Evolutionary conservation across 305 asterid species (phyloP).

Genomic region (Ajuga reptans): DNA sequence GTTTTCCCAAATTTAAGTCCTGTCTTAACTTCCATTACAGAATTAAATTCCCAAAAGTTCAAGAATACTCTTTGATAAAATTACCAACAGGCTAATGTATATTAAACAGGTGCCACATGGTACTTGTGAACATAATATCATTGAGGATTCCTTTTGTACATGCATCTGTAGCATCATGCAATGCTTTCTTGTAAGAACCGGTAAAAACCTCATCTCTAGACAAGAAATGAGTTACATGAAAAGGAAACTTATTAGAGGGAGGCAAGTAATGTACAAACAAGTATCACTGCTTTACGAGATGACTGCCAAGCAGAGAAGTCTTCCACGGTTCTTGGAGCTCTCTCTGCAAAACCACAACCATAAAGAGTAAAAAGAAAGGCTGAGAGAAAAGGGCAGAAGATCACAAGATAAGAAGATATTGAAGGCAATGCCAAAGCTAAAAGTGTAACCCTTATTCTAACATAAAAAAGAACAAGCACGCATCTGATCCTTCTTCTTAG

Average conservation of each 20-base stretch:
- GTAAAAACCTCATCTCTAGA: background rate
- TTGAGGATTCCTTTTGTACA: constrained; percentile 7
- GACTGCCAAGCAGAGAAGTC: constrained; percentile 45
- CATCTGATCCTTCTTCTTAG: background rate
- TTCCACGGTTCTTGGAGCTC: constrained; percentile 48
- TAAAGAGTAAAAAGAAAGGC: constrained; percentile 9
- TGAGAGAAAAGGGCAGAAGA: constrained; percentile 7
- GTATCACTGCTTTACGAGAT: constrained; percentile 75
- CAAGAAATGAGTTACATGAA: background rate
- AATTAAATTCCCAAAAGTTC: background rate
- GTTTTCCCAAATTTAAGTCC: background rate
- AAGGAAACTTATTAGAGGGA: constrained; percentile 18
- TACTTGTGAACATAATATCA: constrained; percentile 2
- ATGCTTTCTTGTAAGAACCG: background rate
- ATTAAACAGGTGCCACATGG: background rate
- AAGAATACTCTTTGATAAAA: background rate
- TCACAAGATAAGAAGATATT: background rate
- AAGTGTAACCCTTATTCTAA: background rate
- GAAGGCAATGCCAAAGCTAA: constrained; percentile 5
- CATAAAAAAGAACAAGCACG: background rate
- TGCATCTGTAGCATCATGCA: constrained; percentile 13
- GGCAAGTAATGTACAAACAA: constrained; percentile 88
- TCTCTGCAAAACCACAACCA: constrained; percentile 43
- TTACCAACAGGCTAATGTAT: background rate
- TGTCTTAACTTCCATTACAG: background rate